Evolutionary conservation across 768 basidiomycete species (phyloP), one percentile per base, ranked within the genome.

Genomic region (Phylloporus sp.): DNA sequence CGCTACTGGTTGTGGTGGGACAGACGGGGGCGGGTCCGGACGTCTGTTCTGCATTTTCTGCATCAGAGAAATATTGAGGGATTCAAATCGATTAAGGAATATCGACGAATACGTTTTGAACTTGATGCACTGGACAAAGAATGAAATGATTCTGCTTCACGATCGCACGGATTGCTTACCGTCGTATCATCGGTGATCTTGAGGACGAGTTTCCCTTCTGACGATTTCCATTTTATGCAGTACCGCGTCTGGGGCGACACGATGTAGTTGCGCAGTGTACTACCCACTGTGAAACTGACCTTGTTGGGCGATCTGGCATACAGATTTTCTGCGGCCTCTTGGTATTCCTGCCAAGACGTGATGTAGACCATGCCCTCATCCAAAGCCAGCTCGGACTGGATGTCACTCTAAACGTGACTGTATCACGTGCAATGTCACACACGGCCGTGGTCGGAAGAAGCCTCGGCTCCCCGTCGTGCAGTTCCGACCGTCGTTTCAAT

Each of bases 31-130:
- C 24, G 67, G 67, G 40, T 66, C 64, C 3, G 67, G 68, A 45
- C 65, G 73, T 14, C 62, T 74, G 59, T 92, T 90, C 61, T 82
- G 86, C 84, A 92, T 91, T 69, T 86, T 87, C 58, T 84, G 78
- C 74, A 91, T 86, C 42, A 96, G 73, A 7, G 86, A 81, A 34
- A 87, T 77, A 62, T 95, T 96, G 50, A 98, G 76, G 7, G 84
- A 77, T 67, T 97, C 93, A 70, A 98, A 97, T 56, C 94, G 87
- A 75, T 97, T 96, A 53, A 98, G 83, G 69, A 90, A 91, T 62
- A 95, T 84, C 41, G 89, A 90, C 3, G 93, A 96, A 57, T 85
- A 83, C 2, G 94, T 95, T 68, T 94, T 92, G 75, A 95, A 97
- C 68, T 94, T 96, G 57, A 97, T 75, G 65, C 92, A 95, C 95